Evolutionary conservation across 2,329 filamentous ascomycete species (phyloP).

Genomic region (Trichoderma sp.): DNA sequence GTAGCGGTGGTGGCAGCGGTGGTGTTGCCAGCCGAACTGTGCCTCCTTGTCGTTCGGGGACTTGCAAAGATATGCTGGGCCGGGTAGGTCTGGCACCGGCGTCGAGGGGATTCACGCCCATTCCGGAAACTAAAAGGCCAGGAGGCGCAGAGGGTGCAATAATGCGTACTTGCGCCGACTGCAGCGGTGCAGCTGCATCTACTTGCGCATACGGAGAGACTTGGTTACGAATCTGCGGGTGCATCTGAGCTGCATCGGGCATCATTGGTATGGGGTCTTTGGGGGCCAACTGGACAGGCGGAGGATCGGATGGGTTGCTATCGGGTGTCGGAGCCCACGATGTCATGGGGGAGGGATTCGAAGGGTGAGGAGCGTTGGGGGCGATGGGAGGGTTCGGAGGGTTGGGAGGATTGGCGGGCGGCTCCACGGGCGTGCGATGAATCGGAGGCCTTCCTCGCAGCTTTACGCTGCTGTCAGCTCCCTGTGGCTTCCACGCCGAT

Average conservation of each 20-base stretch:
- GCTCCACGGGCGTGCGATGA: constrained; percentile 60
- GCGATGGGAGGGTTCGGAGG: constrained; percentile 33
- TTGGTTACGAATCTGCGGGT: constrained; percentile 13
- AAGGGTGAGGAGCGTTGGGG: constrained; percentile 47
- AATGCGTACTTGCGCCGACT: constrained; percentile 6
- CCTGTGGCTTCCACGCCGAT: constrained; percentile 79
- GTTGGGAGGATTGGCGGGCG: constrained; percentile 56
- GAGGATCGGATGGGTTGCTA: constrained; percentile 42
- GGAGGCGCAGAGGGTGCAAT: background rate
- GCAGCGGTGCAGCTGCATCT: background rate
- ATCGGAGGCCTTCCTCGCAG: constrained; percentile 78
- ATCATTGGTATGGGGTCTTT: background rate
- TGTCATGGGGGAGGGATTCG: constrained; percentile 60
- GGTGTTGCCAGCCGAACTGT: constrained; percentile 64
- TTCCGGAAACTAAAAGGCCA: background rate
- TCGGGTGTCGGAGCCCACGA: constrained; percentile 52
- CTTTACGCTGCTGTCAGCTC: constrained; percentile 64
- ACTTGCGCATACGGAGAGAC: background rate
- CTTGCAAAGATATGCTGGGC: constrained; percentile 45
- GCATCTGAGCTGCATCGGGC: constrained; percentile 13
- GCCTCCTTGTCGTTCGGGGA: constrained; percentile 57
- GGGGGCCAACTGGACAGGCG: constrained; percentile 23
- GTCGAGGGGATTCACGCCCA: constrained; percentile 20
- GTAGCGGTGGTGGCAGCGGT: constrained; percentile 44
- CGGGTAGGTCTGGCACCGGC: constrained; percentile 34